phyloP scores from a whole-genome alignment of 176 grass and related monocot species.

The Paspalum notatum region DNA sequence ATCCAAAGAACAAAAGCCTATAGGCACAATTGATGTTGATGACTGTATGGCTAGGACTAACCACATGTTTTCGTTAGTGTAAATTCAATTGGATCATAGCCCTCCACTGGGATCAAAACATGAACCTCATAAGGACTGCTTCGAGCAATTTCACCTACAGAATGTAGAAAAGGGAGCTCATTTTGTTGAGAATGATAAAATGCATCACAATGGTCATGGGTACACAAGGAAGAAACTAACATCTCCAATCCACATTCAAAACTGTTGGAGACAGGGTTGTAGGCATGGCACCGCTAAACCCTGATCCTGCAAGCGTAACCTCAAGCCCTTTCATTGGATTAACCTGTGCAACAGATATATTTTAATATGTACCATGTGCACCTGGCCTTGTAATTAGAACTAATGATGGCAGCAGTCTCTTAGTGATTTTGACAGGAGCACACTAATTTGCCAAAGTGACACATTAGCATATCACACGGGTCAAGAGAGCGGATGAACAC shows the following conservation, averaged over 20 bases:
- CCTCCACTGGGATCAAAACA: constrained; percentile 70
- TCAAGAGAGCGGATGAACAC: constrained; percentile 3
- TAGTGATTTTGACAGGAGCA: constrained; percentile 2
- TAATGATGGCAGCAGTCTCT: neutral
- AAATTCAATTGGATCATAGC: constrained; percentile 89
- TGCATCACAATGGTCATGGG: neutral
- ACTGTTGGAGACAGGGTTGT: constrained; percentile 84
- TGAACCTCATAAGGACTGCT: constrained; percentile 71
- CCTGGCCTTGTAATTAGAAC: constrained; percentile 16
- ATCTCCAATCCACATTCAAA: constrained; percentile 89
- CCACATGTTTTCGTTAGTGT: constrained; percentile 82
- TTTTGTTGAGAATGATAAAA: constrained; percentile 21
- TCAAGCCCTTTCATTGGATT: constrained; percentile 72
- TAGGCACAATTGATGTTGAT: constrained; percentile 16
- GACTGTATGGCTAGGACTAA: constrained; percentile 59
- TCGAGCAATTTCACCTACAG: constrained; percentile 72
- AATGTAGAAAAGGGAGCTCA: constrained; percentile 28
- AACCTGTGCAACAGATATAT: constrained; percentile 54
- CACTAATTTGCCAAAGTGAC: constrained; percentile 2
- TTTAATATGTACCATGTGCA: constrained; percentile 6
- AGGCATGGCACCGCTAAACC: constrained; percentile 56
- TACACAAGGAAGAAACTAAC: constrained; percentile 47
- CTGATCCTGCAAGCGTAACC: constrained; percentile 70
- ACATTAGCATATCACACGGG: neutral
- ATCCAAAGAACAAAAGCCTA: neutral